Base-by-base conservation (phyloP, 441 rosid genomes). In the Oxalis stricta region DNA sequence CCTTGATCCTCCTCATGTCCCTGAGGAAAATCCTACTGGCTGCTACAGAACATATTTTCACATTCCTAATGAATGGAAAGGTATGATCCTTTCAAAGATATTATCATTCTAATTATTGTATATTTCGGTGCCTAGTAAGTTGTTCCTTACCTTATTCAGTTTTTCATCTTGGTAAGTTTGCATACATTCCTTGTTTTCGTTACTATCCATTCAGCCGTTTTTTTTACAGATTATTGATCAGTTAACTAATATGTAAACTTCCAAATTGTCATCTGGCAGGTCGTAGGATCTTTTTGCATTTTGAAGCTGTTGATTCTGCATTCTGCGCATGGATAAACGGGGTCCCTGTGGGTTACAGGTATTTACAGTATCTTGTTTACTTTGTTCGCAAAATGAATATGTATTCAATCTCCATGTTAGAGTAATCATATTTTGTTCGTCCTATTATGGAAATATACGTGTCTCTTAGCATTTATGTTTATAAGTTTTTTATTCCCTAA, bases 291-390 rank as follows among this genome's bases (percentile, higher is more conserved):
- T 64, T 86, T 55, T 61, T 91, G 69, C 99, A 91, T 64, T 91
- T 91, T 66, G 96, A 86, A 72, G 99, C 82, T 48, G 95, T 81
- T 60, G 99, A 91, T 70, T 91, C 99, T 49, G 99, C 96, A 23
- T 86, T 86, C 58, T 79, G 70, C 56, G 84, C 77, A 46, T 91
- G 96, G 99, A 48, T 91, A 45, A 86, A 91, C 63, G 99, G 96
- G 41, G 67, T 67, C n/a, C 79, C 75, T 34, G 79, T 86, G 57
- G 99, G 99, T 45, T 91, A 91, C 56, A 91, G 99, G 96, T 86
- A 72, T 18, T 46, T 46, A n/a, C n/a, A n/a, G n/a, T n/a, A n/a
- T n/a, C n/a, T n/a, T n/a, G n/a, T n/a, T n/a, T n/a, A n/a, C n/a
- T n/a, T n/a, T n/a, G n/a, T n/a, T n/a, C n/a, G n/a, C n/a, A n/a